phyloP scores from a whole-genome alignment of 169 alveolate genomes.

The Cryptosporidium viatorum region DNA sequence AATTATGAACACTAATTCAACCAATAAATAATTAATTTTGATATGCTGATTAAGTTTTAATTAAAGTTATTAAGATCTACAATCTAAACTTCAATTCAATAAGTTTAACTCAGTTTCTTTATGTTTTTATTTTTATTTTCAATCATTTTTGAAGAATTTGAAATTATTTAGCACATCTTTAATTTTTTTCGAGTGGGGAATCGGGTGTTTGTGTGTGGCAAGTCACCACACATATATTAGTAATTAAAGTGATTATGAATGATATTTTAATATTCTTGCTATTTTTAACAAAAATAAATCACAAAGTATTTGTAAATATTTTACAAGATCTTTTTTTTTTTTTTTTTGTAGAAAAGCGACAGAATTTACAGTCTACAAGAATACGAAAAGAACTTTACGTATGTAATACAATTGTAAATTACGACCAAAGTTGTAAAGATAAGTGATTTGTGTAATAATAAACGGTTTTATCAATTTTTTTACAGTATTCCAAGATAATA shows the following conservation, averaged over 20 bases:
- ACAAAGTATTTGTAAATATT: slow-evolving; percentile 1
- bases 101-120: too few species aligned
- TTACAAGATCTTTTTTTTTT: neutral
- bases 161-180: too few species aligned
- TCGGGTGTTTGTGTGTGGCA: neutral
- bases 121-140: too few species aligned
- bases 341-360: slow-evolving; percentile 30
- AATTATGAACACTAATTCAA: too few species aligned
- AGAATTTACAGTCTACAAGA: slow-evolving; percentile 14
- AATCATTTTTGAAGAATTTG: too few species aligned
- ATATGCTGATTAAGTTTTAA: too few species aligned
- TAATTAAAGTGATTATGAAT: too few species aligned
- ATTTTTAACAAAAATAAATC: neutral
- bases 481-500: neutral
- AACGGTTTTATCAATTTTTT: neutral
- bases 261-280: too few species aligned
- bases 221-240: neutral
- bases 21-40: neutral
- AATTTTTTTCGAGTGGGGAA: neutral
- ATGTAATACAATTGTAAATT: neutral
- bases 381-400: slow-evolving; percentile 12
- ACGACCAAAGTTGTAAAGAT: neutral
- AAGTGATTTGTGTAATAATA: neutral
- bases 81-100: neutral
- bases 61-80: neutral